phyloP scores from a whole-genome alignment of 2,329 filamentous ascomycete genomes.

The Cytospora piceicola region DNA sequence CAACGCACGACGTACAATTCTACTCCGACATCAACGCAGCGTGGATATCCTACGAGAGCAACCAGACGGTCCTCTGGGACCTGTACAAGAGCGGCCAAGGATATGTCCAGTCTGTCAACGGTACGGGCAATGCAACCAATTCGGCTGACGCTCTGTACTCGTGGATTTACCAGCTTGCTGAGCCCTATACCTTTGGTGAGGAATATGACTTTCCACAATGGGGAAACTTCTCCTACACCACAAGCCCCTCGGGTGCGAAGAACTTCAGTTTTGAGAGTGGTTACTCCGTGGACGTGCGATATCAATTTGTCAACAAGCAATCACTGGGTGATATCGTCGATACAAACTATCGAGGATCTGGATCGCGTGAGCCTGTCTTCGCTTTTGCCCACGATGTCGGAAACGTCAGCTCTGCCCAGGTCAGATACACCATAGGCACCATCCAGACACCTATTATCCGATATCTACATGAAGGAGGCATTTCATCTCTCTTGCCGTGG shows the following conservation, averaged over 20 bases:
- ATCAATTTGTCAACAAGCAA: slow-evolving; percentile 66
- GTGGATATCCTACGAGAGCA: slow-evolving; percentile 75
- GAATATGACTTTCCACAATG: slow-evolving; percentile 57
- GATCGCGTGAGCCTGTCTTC: slow-evolving; percentile 77
- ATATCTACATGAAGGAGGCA: slow-evolving; percentile 71
- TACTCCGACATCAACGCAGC: slow-evolving; percentile 71
- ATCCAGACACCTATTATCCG: slow-evolving; percentile 77
- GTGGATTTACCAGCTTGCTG: slow-evolving; percentile 29
- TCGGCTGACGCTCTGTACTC: slow-evolving; percentile 24
- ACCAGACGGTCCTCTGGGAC: slow-evolving; percentile 69
- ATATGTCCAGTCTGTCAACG: slow-evolving; percentile 47
- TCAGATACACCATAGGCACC: slow-evolving; percentile 74
- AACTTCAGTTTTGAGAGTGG: slow-evolving; percentile 57
- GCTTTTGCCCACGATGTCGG: slow-evolving; percentile 65
- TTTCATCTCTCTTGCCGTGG: slow-evolving; percentile 74
- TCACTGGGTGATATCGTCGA: slow-evolving; percentile 69
- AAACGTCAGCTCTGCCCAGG: slow-evolving; percentile 48
- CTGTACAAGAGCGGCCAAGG: slow-evolving; percentile 45
- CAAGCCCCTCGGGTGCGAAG: slow-evolving; percentile 22
- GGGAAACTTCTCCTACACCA: slow-evolving; percentile 34
- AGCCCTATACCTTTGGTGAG: slow-evolving; percentile 29
- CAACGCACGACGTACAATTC: slow-evolving; percentile 51
- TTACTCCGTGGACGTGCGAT: slow-evolving; percentile 64
- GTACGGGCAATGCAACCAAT: slow-evolving; percentile 11
- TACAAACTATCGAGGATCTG: slow-evolving; percentile 64